Evolutionary conservation across 257 asterid genomes (phyloP).

Genomic region (Voacanga thouarsii): DNA sequence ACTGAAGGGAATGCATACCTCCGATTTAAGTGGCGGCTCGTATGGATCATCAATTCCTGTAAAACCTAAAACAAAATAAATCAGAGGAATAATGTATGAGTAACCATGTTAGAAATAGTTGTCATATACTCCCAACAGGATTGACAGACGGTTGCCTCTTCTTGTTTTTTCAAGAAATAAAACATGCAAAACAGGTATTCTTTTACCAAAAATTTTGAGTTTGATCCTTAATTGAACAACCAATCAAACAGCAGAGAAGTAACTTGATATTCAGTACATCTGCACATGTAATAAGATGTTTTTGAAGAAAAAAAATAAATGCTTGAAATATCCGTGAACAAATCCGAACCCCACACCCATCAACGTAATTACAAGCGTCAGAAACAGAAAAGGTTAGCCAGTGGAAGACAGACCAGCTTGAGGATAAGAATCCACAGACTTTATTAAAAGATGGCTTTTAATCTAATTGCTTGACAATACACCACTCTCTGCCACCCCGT

Average conservation of each 20-base stretch:
- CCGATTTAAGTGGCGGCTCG: slow-evolving; percentile 79
- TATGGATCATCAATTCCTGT: slow-evolving; percentile 98
- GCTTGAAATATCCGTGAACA: neutral
- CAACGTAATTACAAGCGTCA: neutral
- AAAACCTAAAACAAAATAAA: slow-evolving; percentile 56
- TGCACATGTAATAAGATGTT: neutral
- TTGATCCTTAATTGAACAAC: neutral
- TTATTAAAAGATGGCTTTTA: neutral
- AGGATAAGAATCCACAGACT: neutral
- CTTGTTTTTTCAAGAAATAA: neutral
- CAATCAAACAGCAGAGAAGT: neutral
- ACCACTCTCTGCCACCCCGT: neutral
- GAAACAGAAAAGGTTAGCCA: neutral
- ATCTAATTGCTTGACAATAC: neutral
- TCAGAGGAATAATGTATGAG: neutral
- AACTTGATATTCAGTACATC: neutral
- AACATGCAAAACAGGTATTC: neutral
- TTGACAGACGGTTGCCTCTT: neutral
- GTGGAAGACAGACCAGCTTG: neutral
- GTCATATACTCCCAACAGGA: neutral
- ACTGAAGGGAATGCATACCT: slow-evolving; percentile 46
- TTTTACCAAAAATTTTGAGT: neutral
- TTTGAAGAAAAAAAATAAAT: too few species aligned
- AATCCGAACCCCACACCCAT: neutral
- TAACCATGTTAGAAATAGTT: neutral